A percentile compares a stretch with the other conserved stretches of the same genome.
phyloP scores from a whole-genome alignment of 108 stramenopile species.

The Fragilaria crotonensis region DNA sequence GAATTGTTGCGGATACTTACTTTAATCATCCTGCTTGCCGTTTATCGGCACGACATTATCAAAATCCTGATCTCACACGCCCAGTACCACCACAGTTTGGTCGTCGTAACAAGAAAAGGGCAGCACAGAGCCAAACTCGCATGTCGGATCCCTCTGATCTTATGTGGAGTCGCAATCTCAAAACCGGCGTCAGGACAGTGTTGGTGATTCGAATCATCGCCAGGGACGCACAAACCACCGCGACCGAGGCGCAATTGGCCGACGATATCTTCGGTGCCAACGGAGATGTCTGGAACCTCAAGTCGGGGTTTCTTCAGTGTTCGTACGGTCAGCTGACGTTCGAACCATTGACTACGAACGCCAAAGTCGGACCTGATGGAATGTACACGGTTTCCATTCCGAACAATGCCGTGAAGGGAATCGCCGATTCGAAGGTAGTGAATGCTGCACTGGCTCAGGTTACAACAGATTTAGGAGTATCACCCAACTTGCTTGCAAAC shows the following conservation, averaged over 20 bases:
- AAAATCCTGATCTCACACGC: neutral
- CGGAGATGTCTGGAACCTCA: constrained; percentile 16
- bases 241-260: constrained; percentile 1
- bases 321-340: constrained; percentile 16
- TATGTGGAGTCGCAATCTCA: neutral
- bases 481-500: neutral
- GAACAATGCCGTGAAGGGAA: constrained; percentile 6
- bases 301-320: constrained; percentile 9
- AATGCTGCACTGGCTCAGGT: constrained; percentile 8
- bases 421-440: constrained; percentile 7
- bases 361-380: neutral
- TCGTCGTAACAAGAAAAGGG: neutral
- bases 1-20: neutral
- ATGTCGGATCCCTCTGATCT: neutral
- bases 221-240: constrained; percentile 6
- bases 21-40: too few species aligned
- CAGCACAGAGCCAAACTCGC: neutral
- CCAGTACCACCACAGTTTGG: neutral
- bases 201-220: constrained; percentile 21
- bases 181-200: neutral
- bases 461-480: neutral
- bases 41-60: too few species aligned
- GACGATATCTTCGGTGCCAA: constrained; percentile 15
- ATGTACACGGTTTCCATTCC: constrained; percentile 17
- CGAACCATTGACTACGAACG: neutral